Evolutionary conservation across 345 rosid species (phyloP).

Genomic region (thale cress (Arabidopsis thaliana)): TAIR10.1 NC_003076.8:5926001-5926500

Average conservation of each 20-base stretch:
- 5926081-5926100: conserved; percentile 59
- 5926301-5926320: conserved; percentile 81
- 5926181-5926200: conserved; percentile 54
- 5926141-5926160: conserved; percentile 59
- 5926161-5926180: conserved; percentile 57
- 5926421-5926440: conserved; percentile 25
- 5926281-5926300: conserved; percentile 91
- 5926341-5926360: conserved; percentile 45
- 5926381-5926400: conserved; percentile 10
- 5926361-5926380: conserved; percentile 5
- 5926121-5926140: conserved; percentile 84
- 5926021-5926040: conserved; percentile 82
- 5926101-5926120: conserved; percentile 87
- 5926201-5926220: conserved; percentile 82
- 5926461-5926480: not conserved
- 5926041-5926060: conserved; percentile 89
- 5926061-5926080: conserved; percentile 67
- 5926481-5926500: conserved; percentile 5
- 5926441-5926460: conserved; percentile 17
- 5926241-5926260: conserved; percentile 79
- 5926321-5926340: conserved; percentile 89
- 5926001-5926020: conserved; percentile 76
- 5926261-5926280: conserved; percentile 83
- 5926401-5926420: conserved; percentile 13
- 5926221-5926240: conserved; percentile 81